These are phyloP conservation scores for Spiraea crenata DNA, from an alignment of 331 rosid genomes.

Conservation along the genomic window DNA sequence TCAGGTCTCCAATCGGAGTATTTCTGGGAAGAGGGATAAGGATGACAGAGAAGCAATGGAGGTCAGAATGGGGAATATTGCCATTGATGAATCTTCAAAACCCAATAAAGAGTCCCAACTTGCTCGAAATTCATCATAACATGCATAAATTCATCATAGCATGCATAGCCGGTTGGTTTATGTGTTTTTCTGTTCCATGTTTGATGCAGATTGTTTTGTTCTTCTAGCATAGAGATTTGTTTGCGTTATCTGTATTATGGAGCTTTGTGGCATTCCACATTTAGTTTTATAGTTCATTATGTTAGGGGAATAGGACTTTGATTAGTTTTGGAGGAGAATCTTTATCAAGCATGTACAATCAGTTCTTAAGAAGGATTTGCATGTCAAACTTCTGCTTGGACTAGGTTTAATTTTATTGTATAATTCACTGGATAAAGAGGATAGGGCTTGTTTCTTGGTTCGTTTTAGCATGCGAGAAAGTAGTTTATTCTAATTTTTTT, in stretches of 20 bases:
- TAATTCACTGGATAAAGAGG: conserved; percentile 21
- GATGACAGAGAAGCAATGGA: conserved; percentile 57
- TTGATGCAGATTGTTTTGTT: conserved; percentile 27
- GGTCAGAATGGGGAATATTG: conserved; percentile 53
- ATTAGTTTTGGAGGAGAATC: conserved; percentile 2
- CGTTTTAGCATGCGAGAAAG: too few species aligned
- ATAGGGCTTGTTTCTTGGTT: too few species aligned
- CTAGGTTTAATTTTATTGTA: conserved; percentile 32
- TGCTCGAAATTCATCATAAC: conserved; percentile 9
- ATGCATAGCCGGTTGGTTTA: background rate
- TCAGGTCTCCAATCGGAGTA: conserved; percentile 27
- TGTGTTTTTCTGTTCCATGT: background rate
- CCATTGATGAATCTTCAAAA: conserved; percentile 48
- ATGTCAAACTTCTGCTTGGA: conserved; percentile 16
- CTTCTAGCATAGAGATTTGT: conserved; percentile 13
- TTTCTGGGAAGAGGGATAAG: conserved; percentile 40
- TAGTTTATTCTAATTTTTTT: too few species aligned
- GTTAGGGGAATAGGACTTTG: background rate
- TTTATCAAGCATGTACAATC: conserved; percentile 8
- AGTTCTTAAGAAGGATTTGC: conserved; percentile 10
- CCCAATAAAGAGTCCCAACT: conserved; percentile 30
- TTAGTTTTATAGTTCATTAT: background rate
- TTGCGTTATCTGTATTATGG: background rate
- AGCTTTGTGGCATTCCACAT: conserved; percentile 13
- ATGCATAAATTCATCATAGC: conserved; percentile 9